A percentile compares a stretch with the other conserved stretches of the same genome.
Conservation (phyloP, 257 asterid genomes). For the Petunia secreta region DNA sequence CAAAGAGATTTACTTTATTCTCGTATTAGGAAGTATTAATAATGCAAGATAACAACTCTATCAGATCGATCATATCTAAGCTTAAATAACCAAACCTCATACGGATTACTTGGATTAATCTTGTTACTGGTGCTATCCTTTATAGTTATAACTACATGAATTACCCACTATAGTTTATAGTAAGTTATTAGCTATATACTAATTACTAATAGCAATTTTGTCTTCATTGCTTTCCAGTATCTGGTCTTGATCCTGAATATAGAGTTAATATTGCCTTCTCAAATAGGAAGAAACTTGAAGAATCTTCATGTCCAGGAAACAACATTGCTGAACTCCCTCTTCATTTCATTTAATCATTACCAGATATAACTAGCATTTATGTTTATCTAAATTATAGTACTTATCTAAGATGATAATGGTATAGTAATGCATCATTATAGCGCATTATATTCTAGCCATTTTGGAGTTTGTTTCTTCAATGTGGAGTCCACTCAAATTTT, state of each 20-base stretch:
- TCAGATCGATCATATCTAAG: neutral
- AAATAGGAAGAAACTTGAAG: too few relatives aligned
- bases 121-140: neutral
- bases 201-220: too few relatives aligned
- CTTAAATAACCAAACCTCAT: neutral
- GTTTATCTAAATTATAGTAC: neutral
- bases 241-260: too few relatives aligned
- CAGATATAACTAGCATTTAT: too few relatives aligned
- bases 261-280: too few relatives aligned
- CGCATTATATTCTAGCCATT: neutral
- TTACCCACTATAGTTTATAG: too few relatives aligned
- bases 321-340: too few relatives aligned
- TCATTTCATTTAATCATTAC: too few relatives aligned
- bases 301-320: too few relatives aligned
- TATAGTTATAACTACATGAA: neutral
- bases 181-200: too few relatives aligned
- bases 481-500: neutral
- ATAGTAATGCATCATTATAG: neutral
- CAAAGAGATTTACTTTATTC: too few relatives aligned
- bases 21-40: neutral
- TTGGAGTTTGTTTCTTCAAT: neutral
- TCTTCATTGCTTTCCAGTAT: too few relatives aligned
- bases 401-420: neutral
- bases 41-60: slow-evolving; percentile 10
- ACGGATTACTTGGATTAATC: neutral